A percentile compares a stretch with the other conserved stretches of the same genome.
phyloP scores from a whole-genome alignment of 2,329 filamentous ascomycete species.

The Pseudogymnoascus sp. region DNA sequence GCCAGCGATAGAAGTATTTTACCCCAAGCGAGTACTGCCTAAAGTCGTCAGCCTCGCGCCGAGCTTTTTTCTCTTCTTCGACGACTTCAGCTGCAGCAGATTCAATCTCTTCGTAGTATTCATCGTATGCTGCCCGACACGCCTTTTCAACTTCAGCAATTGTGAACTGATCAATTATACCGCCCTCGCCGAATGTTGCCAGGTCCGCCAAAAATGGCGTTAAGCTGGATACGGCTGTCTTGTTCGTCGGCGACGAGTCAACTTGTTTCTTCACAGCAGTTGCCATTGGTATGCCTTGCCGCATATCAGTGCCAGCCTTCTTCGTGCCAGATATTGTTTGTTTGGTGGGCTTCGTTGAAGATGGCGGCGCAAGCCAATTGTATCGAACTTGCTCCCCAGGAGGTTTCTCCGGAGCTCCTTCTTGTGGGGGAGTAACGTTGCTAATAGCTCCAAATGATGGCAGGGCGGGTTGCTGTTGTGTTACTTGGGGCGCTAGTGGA shows the following conservation, averaged over 20 bases:
- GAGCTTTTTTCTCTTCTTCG: slow-evolving; percentile 17
- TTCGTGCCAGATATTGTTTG: background rate
- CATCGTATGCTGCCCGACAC: background rate
- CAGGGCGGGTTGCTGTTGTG: background rate
- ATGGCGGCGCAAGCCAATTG: background rate
- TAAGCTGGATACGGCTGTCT: background rate
- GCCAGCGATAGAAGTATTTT: slow-evolving; percentile 27
- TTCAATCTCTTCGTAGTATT: slow-evolving; percentile 17
- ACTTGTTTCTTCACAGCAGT: background rate
- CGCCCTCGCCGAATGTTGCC: slow-evolving; percentile 21
- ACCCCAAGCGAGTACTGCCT: slow-evolving; percentile 23
- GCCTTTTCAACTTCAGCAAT: slow-evolving; percentile 18
- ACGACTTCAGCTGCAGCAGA: slow-evolving; percentile 17
- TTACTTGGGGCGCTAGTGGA: background rate
- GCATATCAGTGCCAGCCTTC: background rate
- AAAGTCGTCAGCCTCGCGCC: slow-evolving; percentile 17
- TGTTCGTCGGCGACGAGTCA: background rate
- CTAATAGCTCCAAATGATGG: background rate
- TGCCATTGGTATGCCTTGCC: background rate
- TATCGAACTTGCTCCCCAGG: background rate
- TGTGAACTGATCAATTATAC: slow-evolving; percentile 29
- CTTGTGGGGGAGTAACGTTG: background rate
- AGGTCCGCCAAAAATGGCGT: background rate
- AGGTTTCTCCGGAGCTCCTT: background rate
- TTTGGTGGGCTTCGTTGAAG: background rate